Percentiles rank a stretch among this genome's conserved stretches.
Evolutionary conservation across 2,329 filamentous ascomycete species (phyloP).

Genomic region (Monosporascus sp.): DNA sequence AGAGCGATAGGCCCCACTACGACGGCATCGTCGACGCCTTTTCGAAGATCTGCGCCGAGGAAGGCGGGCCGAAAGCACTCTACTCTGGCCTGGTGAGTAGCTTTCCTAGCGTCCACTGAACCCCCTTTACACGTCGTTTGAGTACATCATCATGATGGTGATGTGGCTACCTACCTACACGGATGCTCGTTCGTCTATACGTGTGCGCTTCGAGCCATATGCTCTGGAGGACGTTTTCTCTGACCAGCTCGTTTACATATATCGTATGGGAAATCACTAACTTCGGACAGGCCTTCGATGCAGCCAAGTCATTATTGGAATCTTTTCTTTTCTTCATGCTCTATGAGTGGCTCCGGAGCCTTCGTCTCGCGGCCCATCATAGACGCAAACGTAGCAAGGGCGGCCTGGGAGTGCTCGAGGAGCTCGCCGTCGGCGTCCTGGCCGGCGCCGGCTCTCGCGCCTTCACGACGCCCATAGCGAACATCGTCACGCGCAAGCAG

Average conservation of each 20-base stretch:
- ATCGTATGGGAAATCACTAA: not conserved
- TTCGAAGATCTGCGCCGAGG: constrained; percentile 61
- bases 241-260: no score
- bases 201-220: not conserved
- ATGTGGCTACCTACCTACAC: no score
- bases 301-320: constrained; percentile 64
- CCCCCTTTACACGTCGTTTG: no score
- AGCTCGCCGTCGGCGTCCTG: constrained; percentile 67
- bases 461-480: constrained; percentile 75
- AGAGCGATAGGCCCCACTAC: constrained; percentile 44
- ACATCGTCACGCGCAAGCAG: constrained; percentile 78
- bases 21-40: constrained; percentile 63
- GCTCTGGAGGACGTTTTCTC: not conserved
- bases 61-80: constrained; percentile 66
- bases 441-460: constrained; percentile 71
- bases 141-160: no score
- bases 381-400: constrained; percentile 5
- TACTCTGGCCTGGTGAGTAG: constrained; percentile 58
- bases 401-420: constrained; percentile 58
- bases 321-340: constrained; percentile 84
- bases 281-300: constrained; percentile 36
- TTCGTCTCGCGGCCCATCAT: constrained; percentile 14
- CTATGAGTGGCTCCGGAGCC: constrained; percentile 51
- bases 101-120: no score
- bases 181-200: no score